Evolutionary conservation across 2,329 filamentous ascomycete genomes (phyloP), one percentile per base, ranked within the genome.

Genomic region (Stemphylium lycopersici): DNA sequence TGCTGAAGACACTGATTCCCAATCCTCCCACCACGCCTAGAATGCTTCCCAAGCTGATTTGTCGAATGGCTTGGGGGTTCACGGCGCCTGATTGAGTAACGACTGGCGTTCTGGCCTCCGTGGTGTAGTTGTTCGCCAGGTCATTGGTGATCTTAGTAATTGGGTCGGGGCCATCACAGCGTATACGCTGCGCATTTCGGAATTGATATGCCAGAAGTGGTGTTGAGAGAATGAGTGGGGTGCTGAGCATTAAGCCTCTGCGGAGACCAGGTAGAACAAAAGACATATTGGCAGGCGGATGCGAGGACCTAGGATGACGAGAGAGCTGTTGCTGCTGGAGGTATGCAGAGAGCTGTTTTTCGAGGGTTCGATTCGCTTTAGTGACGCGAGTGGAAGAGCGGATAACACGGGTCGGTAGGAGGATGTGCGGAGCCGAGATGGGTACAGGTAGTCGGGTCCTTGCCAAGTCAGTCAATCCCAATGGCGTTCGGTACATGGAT

Each of bases 1-100:
- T 85, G 7, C 88, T 91, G 72, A 93, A 91, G 13, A 88, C 78
- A 54, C 86, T 86, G 22, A 92, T 81, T 0, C 87, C 76, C 29
- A 93, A 65, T 1, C 89, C 89, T 3, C 82, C 76, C 8, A 75
- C 38, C 29, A 74, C 62, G 3, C 70, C 80, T 26, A 79, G 59
- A 55, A 81, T 78, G 54, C 78, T 80, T 4, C 80, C 80, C 48
- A 76, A 63, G 46, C 76, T 79, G 40, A 82, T 65, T 61, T 82
- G 79, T 45, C 76, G 69, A 22, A 80, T 66, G 2, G 76, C 75
- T 11, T 65, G 60, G 1, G 76, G 71, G 55, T 81, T 81, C 20
- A 76, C 58, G 1, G 70, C 65, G 2, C 78, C 78, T 11, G 70
- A 72, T 22, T 72, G 63, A 37, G 71, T 71, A 54, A 69, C 68